A percentile compares a stretch with the other conserved stretches of the same genome.
These are phyloP conservation scores for Fusarium paranaense DNA, from an alignment of 2,329 filamentous ascomycete species.

Conservation along the genomic window DNA sequence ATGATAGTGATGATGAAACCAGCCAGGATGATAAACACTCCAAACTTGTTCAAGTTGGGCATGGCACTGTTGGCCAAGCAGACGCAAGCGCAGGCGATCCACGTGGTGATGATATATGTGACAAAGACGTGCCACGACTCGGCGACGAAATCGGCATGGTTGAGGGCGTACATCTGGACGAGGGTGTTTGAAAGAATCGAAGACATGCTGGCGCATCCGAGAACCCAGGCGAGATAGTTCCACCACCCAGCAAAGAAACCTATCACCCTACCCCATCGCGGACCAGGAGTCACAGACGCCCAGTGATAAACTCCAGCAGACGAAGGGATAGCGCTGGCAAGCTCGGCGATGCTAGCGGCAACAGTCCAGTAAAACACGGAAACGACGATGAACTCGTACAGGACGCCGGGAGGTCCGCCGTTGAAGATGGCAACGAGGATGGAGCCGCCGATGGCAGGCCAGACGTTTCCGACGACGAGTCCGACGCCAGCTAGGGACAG, in stretches of 20 bases:
- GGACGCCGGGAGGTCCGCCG: slow-evolving; percentile 70
- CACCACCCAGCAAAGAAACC: slow-evolving; percentile 60
- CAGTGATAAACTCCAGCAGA: slow-evolving; percentile 72
- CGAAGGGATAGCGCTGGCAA: slow-evolving; percentile 71
- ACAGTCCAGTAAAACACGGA: slow-evolving; percentile 68
- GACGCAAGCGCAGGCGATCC: slow-evolving; percentile 53
- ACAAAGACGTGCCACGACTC: slow-evolving; percentile 59
- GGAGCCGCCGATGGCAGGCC: slow-evolving; percentile 58
- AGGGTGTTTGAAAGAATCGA: slow-evolving; percentile 55
- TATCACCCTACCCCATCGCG: slow-evolving; percentile 60
- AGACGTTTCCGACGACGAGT: slow-evolving; percentile 56
- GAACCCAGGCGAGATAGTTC: slow-evolving; percentile 57
- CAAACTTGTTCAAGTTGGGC: slow-evolving; percentile 65
- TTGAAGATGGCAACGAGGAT: slow-evolving; percentile 67
- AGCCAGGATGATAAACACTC: slow-evolving; percentile 60
- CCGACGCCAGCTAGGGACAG: slow-evolving; percentile 56
- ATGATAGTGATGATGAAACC: slow-evolving; percentile 67
- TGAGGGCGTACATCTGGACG: slow-evolving; percentile 58
- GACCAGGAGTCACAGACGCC: slow-evolving; percentile 68
- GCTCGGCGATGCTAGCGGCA: slow-evolving; percentile 69
- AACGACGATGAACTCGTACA: slow-evolving; percentile 69
- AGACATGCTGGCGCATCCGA: slow-evolving; percentile 55
- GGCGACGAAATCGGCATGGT: slow-evolving; percentile 51
- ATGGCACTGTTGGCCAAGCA: slow-evolving; percentile 67
- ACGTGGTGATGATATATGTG: slow-evolving; percentile 54